A percentile compares a stretch with the other conserved stretches of the same genome.
Evolutionary conservation across 1,284 basidiomycete species (phyloP).

Genomic region (Coniferiporia sulphurascens): DNA sequence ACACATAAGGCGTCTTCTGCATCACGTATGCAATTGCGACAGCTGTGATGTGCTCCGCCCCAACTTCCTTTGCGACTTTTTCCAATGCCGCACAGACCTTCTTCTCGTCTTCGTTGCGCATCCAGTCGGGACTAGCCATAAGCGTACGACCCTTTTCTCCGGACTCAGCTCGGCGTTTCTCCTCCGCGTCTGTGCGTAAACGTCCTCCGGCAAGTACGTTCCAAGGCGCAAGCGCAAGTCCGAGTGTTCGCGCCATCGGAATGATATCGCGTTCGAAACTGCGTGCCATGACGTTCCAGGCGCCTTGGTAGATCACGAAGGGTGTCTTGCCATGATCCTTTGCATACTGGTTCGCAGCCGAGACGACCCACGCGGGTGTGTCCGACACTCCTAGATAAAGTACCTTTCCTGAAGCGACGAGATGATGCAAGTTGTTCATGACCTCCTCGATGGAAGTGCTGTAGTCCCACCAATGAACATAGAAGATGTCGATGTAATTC

Average conservation of each 20-base stretch:
- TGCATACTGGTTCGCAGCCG: slow-evolving; percentile 19
- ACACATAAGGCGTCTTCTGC: slow-evolving; percentile 20
- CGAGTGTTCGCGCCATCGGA: slow-evolving; percentile 26
- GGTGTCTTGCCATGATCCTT: slow-evolving; percentile 28
- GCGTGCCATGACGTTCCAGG: slow-evolving; percentile 28
- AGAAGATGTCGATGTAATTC: no score
- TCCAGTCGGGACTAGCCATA: slow-evolving; percentile 3
- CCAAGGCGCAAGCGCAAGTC: slow-evolving; percentile 27
- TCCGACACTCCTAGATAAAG: slow-evolving; percentile 32
- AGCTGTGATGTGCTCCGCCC: slow-evolving; percentile 18
- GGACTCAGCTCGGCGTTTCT: slow-evolving; percentile 16
- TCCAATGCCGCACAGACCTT: no score
- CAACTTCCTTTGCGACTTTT: slow-evolving; percentile 25
- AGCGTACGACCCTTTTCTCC: slow-evolving; percentile 20
- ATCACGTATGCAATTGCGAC: slow-evolving; percentile 19
- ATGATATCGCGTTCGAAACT: slow-evolving; percentile 33
- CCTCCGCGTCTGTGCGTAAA: slow-evolving; percentile 21
- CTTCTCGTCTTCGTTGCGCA: slow-evolving; percentile 17
- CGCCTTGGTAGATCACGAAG: slow-evolving; percentile 32
- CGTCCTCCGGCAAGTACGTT: slow-evolving; percentile 25
- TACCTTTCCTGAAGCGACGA: slow-evolving; percentile 38
- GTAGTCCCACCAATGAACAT: no score
- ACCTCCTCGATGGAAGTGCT: no score
- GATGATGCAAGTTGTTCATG: no score
- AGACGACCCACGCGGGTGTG: slow-evolving; percentile 25